Evolutionary conservation across 805 yeast genomes (phyloP).

Genomic region (Phaffomyces opuntiae): DNA sequence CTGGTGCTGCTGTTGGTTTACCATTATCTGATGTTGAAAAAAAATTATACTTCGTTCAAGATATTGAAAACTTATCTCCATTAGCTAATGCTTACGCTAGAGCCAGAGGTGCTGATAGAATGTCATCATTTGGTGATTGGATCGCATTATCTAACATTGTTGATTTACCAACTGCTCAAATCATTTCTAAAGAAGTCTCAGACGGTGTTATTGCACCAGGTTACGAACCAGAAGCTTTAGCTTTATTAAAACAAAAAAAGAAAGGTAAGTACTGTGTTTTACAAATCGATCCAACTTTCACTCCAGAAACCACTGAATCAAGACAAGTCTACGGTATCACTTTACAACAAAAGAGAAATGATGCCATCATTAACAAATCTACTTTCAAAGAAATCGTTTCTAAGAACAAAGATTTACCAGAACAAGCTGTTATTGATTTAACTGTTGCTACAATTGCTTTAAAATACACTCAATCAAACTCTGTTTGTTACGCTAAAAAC

Average conservation of each 20-base stretch:
- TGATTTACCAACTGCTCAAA: constrained; percentile 92
- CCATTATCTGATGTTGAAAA: constrained; percentile 89
- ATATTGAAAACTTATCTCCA: constrained; percentile 91
- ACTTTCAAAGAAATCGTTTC: constrained; percentile 91
- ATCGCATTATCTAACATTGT: constrained; percentile 96
- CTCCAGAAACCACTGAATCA: constrained; percentile 74
- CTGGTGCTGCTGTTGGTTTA: constrained; percentile 96
- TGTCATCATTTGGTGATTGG: constrained; percentile 98
- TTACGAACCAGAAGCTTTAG: constrained; percentile 86
- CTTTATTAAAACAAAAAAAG: constrained; percentile 83
- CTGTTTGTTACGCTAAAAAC: constrained; percentile 96
- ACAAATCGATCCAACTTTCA: constrained; percentile 92
- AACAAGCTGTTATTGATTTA: constrained; percentile 88
- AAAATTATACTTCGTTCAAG: constrained; percentile 91
- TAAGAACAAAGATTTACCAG: constrained; percentile 76
- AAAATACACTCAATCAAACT: constrained; percentile 97
- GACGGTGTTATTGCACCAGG: constrained; percentile 99
- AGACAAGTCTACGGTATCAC: constrained; percentile 96
- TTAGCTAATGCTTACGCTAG: constrained; percentile 97
- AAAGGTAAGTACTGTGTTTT: constrained; percentile 95
- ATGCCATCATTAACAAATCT: constrained; percentile 86
- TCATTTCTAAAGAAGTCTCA: constrained; percentile 93
- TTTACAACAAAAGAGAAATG: constrained; percentile 94
- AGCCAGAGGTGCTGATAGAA: constrained; percentile 99
- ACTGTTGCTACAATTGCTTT: constrained; percentile 96